Evolutionary conservation across 1,139 yeast genomes (phyloP).

Genomic region (Suhomyces choctaworum): DNA sequence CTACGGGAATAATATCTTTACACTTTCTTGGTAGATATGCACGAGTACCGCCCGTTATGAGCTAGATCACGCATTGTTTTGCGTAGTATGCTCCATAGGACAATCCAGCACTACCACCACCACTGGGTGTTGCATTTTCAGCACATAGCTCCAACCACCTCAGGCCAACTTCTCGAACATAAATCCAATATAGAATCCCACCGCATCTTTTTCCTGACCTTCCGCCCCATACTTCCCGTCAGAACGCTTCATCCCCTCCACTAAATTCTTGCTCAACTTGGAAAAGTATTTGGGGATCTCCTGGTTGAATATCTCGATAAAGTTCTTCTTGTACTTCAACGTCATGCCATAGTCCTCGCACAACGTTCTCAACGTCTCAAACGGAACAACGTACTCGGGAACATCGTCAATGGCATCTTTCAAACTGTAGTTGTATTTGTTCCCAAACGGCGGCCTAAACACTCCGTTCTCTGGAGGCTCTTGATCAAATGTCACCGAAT

Average conservation of each 20-base stretch:
- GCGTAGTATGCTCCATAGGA: too few relatives aligned
- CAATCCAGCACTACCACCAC: too few relatives aligned
- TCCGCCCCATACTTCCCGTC: constrained; percentile 87
- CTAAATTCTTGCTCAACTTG: constrained; percentile 60
- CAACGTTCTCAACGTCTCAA: constrained; percentile 77
- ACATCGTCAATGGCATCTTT: constrained; percentile 95
- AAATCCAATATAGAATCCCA: constrained; percentile 82
- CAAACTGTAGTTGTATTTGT: constrained; percentile 75
- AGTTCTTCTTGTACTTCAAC: constrained; percentile 71
- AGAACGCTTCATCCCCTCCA: constrained; percentile 66
- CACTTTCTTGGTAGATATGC: too few relatives aligned
- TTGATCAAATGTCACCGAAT: constrained; percentile 75
- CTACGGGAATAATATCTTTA: too few relatives aligned
- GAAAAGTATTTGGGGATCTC: constrained; percentile 69
- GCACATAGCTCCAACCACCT: too few relatives aligned
- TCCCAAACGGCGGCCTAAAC: constrained; percentile 79
- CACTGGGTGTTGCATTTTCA: too few relatives aligned
- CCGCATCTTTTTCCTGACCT: constrained; percentile 84
- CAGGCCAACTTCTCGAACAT: constrained; percentile 59
- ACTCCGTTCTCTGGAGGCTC: constrained; percentile 72
- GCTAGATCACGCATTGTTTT: too few relatives aligned
- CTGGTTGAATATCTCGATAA: constrained; percentile 78
- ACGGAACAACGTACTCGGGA: constrained; percentile 97
- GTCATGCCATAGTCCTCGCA: constrained; percentile 84
- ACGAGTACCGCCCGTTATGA: too few relatives aligned